phyloP scores from a whole-genome alignment of 1,139 yeast genomes.

The Suhomyces bolitotheri region DNA sequence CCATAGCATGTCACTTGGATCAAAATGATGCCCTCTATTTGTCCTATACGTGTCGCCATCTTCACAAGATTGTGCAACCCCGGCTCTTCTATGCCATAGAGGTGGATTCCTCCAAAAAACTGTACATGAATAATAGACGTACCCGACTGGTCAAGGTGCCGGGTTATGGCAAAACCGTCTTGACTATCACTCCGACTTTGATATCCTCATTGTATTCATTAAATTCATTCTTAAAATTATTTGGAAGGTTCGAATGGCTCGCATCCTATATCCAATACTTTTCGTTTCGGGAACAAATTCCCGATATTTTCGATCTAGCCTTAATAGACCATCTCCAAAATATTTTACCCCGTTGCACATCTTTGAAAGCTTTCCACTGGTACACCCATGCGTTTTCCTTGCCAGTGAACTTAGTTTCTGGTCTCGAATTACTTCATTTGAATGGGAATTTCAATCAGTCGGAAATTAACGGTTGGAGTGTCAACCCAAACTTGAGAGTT shows the following conservation, averaged over 20 bases:
- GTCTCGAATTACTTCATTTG: slow-evolving; percentile 8
- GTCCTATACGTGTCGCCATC: slow-evolving; percentile 12
- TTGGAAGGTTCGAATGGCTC: slow-evolving; percentile 4
- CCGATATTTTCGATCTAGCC: slow-evolving; percentile 15
- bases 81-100: slow-evolving; percentile 13
- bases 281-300: slow-evolving; percentile 14
- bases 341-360: slow-evolving; percentile 11
- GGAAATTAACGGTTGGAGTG: neutral
- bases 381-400: slow-evolving; percentile 13
- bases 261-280: slow-evolving; percentile 10
- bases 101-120: slow-evolving; percentile 16
- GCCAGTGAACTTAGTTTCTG: slow-evolving; percentile 8
- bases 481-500: slow-evolving; percentile 2
- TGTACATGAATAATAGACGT: slow-evolving; percentile 6
- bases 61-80: slow-evolving; percentile 13
- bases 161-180: neutral
- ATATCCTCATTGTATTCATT: slow-evolving; percentile 17
- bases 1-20: slow-evolving; percentile 13
- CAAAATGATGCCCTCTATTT: slow-evolving; percentile 18
- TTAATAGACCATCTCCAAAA: slow-evolving; percentile 10
- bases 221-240: slow-evolving; percentile 16
- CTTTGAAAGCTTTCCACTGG: slow-evolving; percentile 18
- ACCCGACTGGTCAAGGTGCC: slow-evolving; percentile 5
- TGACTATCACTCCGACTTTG: slow-evolving; percentile 11
- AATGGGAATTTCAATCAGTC: slow-evolving; percentile 13